These are phyloP conservation scores for Aspergillus jensenii DNA, from an alignment of 2,329 filamentous ascomycete species.

Conservation along the genomic window DNA sequence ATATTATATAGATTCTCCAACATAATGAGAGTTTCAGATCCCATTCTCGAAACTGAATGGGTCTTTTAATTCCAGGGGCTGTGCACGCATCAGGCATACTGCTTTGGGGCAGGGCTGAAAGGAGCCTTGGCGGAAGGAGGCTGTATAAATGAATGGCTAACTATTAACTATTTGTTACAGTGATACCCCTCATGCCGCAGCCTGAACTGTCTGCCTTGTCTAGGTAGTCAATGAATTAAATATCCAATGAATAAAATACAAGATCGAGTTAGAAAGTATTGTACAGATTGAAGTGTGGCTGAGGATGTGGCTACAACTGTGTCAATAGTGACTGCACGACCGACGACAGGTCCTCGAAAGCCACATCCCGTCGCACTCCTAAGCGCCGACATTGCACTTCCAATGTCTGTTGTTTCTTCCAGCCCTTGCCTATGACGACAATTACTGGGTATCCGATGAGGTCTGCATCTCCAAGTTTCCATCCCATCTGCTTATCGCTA, in stretches of 20 bases:
- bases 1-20: no score
- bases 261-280: not conserved
- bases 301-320: constrained; percentile 43
- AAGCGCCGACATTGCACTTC: constrained; percentile 79
- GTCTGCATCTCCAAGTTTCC: constrained; percentile 91
- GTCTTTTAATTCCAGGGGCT: no score
- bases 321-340: constrained; percentile 52
- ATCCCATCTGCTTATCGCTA: constrained; percentile 61
- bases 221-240: no score
- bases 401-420: constrained; percentile 58
- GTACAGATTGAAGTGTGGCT: not conserved
- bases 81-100: no score
- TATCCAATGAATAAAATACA: not conserved
- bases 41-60: no score
- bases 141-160: no score
- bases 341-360: constrained; percentile 49
- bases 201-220: no score
- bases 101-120: no score
- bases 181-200: no score
- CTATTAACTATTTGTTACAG: no score
- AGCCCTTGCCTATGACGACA: constrained; percentile 73
- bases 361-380: constrained; percentile 58
- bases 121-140: no score
- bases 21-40: no score
- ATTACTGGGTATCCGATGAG: constrained; percentile 83